Evolutionary conservation across 352 stramenopile genomes (phyloP), one percentile per base, ranked within the genome.

Genomic region (Globisporangium alternatum): DNA sequence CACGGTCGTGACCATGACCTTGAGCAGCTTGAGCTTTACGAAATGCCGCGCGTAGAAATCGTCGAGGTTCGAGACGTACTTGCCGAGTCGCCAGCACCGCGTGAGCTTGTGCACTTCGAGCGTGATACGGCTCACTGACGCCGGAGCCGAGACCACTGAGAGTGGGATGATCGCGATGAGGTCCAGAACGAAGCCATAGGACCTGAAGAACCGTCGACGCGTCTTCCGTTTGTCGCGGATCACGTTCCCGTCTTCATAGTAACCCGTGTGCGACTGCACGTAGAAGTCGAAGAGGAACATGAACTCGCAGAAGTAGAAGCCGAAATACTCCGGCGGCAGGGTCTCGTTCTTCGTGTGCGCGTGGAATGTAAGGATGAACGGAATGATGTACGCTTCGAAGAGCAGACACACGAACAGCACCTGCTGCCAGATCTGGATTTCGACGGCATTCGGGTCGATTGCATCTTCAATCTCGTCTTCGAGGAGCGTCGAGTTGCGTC

Each of bases 51-150:
- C 70, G 51, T 86, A 89, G 12, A 86, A 45, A 39, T 84, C 70
- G 45, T 88, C 78, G 19, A 91, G 66, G 25, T 76, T 82, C 8
- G 65, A 66, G 25, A 88, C 66, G 52, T 83, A 89, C 35, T 68
- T 62, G 1, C 69, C 66, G 10, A 85, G 31, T 3, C 82, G 76
- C 73, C 75, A 78, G 28, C 78, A 13, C 0, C 82, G 71, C 7
- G 83, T 35, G 1, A 88, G 19, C 30, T 91, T 91, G 66, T 88
- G 77, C 47, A 71, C 64, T 39, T 89, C 82, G 31, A 88, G 60
- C 66, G 3, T 33, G 1, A 61, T 19, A 25, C 12, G 28, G 19
- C 31, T 31, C 35, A 52, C 3, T 48, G 15, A 25, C 1, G 31
- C n/a, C 2, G n/a, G 7, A 33, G 59, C 47, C 9, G 57, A 21